Percentiles rank a stretch among this genome's conserved stretches.
Conservation (phyloP, 495 filamentous ascomycete species). For the Tirmania nivea region DNA sequence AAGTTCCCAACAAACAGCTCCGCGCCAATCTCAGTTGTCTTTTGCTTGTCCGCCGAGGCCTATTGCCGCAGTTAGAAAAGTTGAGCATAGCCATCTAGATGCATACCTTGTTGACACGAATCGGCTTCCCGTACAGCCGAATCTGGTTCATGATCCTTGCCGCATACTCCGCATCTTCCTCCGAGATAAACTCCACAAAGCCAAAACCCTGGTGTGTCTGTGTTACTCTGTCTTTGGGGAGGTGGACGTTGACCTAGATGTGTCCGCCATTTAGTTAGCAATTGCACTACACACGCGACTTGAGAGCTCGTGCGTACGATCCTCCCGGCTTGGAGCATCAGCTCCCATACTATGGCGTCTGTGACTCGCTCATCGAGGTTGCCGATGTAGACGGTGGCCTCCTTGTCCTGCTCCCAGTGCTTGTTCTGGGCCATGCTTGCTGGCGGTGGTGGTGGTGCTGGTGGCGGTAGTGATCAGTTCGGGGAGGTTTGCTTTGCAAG, state of each 20-base stretch:
- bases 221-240: slow-evolving; percentile 93
- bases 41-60: slow-evolving; percentile 88
- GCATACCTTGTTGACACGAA: slow-evolving; percentile 75
- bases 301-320: slow-evolving; percentile 25
- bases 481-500: background rate
- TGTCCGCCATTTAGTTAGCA: background rate
- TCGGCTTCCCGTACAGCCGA: slow-evolving; percentile 77
- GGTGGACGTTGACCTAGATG: slow-evolving; percentile 78
- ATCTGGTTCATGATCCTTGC: slow-evolving; percentile 93
- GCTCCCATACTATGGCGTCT: slow-evolving; percentile 80
- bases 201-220: slow-evolving; percentile 95
- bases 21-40: slow-evolving; percentile 82
- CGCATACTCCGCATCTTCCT: slow-evolving; percentile 93
- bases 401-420: slow-evolving; percentile 90
- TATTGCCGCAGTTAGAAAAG: slow-evolving; percentile 8
- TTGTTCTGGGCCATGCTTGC: background rate
- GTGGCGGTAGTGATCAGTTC: background rate
- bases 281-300: no score
- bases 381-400: slow-evolving; percentile 93
- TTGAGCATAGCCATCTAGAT: background rate
- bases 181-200: slow-evolving; percentile 92
- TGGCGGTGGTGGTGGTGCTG: background rate
- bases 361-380: slow-evolving; percentile 93
- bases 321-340: slow-evolving; percentile 91
- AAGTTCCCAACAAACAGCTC: slow-evolving; percentile 95